These are phyloP conservation scores for California macrophylla DNA, from an alignment of 441 rosid genomes.

Conservation along the genomic window DNA sequence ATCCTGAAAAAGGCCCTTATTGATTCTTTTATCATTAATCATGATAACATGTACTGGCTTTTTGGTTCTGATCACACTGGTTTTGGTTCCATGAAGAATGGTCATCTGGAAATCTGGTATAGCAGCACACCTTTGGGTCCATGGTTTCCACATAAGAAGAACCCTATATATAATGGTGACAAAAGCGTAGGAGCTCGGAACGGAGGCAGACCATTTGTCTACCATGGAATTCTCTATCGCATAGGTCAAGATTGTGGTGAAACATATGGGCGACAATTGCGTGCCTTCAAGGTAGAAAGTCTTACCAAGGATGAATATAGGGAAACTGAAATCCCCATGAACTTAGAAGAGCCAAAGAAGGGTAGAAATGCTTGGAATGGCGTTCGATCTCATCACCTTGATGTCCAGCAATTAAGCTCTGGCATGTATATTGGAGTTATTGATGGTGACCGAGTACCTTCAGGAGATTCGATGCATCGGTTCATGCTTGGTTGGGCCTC, in stretches of 20 bases:
- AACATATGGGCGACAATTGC: constrained; percentile 58
- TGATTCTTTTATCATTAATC: constrained; percentile 53
- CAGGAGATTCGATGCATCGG: constrained; percentile 54
- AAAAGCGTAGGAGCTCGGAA: constrained; percentile 71
- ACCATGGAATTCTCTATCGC: constrained; percentile 68
- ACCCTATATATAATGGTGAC: constrained; percentile 60
- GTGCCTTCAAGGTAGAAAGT: constrained; percentile 50
- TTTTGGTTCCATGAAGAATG: constrained; percentile 54
- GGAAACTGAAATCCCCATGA: constrained; percentile 65
- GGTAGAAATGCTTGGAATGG: constrained; percentile 82
- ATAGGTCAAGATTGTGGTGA: constrained; percentile 90
- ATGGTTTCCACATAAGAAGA: constrained; percentile 81
- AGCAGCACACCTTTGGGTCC: constrained; percentile 80
- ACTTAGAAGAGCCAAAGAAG: constrained; percentile 37
- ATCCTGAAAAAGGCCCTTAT: constrained; percentile 65
- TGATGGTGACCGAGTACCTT: constrained; percentile 84
- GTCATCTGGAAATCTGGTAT: constrained; percentile 81
- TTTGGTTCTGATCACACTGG: constrained; percentile 81
- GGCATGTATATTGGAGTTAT: constrained; percentile 72
- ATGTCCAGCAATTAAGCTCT: constrained; percentile 62
- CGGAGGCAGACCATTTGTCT: constrained; percentile 74
- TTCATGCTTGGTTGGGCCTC: constrained; percentile 60
- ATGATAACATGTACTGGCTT: constrained; percentile 59
- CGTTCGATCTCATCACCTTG: constrained; percentile 74
- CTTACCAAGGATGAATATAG: constrained; percentile 54